These are phyloP conservation scores for Lanmaoa rubissima DNA, from an alignment of 768 basidiomycete species.

Conservation along the genomic window DNA sequence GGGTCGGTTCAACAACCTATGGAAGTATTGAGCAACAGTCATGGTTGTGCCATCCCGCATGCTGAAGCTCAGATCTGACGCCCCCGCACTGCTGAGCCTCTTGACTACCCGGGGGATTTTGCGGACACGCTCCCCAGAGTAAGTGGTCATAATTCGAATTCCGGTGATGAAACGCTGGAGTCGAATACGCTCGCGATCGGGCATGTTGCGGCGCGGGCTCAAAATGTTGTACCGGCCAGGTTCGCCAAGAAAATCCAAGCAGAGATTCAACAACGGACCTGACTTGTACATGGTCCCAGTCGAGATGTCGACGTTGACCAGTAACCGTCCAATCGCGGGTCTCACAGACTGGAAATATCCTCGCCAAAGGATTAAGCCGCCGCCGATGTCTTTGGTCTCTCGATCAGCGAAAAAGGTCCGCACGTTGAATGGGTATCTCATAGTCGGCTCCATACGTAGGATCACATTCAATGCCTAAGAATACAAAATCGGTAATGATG, in stretches of 20 bases:
- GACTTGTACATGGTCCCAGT: conserved; percentile 74
- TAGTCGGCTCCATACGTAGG: conserved; percentile 70
- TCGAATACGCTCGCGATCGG: conserved; percentile 50
- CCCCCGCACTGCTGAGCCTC: conserved; percentile 53
- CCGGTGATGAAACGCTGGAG: conserved; percentile 57
- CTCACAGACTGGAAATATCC: conserved; percentile 82
- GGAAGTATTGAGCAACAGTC: conserved; percentile 66
- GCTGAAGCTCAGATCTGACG: conserved; percentile 52
- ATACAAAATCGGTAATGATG: neutral
- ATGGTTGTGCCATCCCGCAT: conserved; percentile 53
- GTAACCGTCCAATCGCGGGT: conserved; percentile 58
- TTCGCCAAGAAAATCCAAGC: conserved; percentile 51
- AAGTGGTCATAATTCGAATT: conserved; percentile 46
- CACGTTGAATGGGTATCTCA: conserved; percentile 67
- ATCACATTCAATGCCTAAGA: conserved; percentile 69
- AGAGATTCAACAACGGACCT: conserved; percentile 57
- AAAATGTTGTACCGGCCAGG: conserved; percentile 32
- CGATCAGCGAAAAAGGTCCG: conserved; percentile 69
- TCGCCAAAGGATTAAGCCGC: conserved; percentile 69
- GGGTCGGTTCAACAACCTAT: conserved; percentile 46
- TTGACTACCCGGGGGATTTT: conserved; percentile 60
- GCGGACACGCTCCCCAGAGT: conserved; percentile 35
- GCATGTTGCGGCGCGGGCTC: conserved; percentile 41
- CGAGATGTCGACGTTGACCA: conserved; percentile 77
- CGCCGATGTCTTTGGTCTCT: conserved; percentile 53